Conservation (phyloP, 2,329 filamentous ascomycete species). For the Achaetomium macrosporum region DNA sequence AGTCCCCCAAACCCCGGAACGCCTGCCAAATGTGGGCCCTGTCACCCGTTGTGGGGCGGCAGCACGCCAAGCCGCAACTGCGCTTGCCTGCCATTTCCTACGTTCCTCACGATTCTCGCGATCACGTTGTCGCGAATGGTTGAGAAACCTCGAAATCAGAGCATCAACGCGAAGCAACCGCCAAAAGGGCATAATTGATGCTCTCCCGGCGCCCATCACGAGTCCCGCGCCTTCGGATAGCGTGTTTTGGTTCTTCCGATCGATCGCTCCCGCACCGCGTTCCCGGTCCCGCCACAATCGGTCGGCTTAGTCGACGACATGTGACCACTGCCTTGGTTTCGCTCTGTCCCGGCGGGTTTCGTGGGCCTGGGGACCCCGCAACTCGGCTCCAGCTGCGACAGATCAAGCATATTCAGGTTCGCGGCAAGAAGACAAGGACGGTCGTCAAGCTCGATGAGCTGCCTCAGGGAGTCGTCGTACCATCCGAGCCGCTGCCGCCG, state of each 20-base stretch:
- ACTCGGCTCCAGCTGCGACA: background rate
- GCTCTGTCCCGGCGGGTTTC: background rate
- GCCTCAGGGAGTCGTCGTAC: slow-evolving; percentile 44
- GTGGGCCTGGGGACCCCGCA: background rate
- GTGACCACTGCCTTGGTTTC: slow-evolving; percentile 16
- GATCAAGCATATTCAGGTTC: slow-evolving; percentile 23
- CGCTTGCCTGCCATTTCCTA: background rate
- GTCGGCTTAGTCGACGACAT: slow-evolving; percentile 13
- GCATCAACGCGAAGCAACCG: slow-evolving; percentile 1
- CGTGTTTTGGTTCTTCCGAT: slow-evolving; percentile 16
- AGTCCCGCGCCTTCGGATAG: slow-evolving; percentile 21
- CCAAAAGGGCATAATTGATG: slow-evolving; percentile 25
- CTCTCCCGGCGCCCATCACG: slow-evolving; percentile 18
- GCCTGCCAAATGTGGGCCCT: too few species aligned
- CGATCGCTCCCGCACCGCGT: slow-evolving; percentile 8
- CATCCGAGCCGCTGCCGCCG: slow-evolving; percentile 30
- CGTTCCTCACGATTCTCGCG: slow-evolving; percentile 2
- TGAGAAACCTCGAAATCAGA: slow-evolving; percentile 2
- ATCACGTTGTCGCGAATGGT: slow-evolving; percentile 16
- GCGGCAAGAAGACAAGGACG: slow-evolving; percentile 51
- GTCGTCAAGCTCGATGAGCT: slow-evolving; percentile 51
- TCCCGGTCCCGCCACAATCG: slow-evolving; percentile 19
- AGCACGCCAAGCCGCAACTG: background rate
- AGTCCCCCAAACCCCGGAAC: too few species aligned
- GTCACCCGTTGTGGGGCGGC: too few species aligned